Evolutionary conservation across 768 basidiomycete species (phyloP), one percentile per base, ranked within the genome.

Genomic region (Dioszegia hungarica): DNA sequence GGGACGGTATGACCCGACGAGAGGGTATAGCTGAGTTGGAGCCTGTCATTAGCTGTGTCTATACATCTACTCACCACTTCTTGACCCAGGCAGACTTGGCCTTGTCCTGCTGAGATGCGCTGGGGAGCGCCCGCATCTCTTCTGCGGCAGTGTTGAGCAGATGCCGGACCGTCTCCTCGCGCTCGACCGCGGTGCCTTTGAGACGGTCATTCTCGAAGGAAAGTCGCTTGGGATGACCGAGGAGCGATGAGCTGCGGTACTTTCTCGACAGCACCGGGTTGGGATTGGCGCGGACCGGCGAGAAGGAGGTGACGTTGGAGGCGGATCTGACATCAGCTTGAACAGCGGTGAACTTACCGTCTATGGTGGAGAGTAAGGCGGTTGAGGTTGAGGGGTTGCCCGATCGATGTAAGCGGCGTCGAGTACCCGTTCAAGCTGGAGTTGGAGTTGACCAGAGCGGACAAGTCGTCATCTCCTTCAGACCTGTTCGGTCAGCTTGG

Each of bases 1-100:
- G 91, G 89, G 33, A 93, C 91, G 75, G 92, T 92, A 33, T 45
- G 40, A 5, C 60, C 59, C 3, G 49, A 24, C 5, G 59, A 53
- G 5, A 31, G 36, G 17, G 41, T 49, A 37, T 71, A 71, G 58
- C 64, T 64, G 20, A 61, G 15, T 14, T 60, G 43, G 19, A 71
- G 48, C 69, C 68, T 70, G 31, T 22, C 14, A 39, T 27, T 25
- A 24, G 8, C 45, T 15, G n/a, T 24, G 37, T 3, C 49, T 2
- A 27, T 24, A 19, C 37, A 34, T 19, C 10, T 27, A 55, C 67
- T 47, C 22, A 63, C 68, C 69, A 71, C 56, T 50, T 31, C 48
- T 54, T 52, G 25, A 67, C 62, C 69, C 69, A 71, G 15, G 52
- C 20, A 1, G 52, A 41, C 24, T 62, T 54, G 1, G 63, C 61